Base-by-base conservation (phyloP, 257 asterid genomes). In the Jasminum sambac region DNA sequence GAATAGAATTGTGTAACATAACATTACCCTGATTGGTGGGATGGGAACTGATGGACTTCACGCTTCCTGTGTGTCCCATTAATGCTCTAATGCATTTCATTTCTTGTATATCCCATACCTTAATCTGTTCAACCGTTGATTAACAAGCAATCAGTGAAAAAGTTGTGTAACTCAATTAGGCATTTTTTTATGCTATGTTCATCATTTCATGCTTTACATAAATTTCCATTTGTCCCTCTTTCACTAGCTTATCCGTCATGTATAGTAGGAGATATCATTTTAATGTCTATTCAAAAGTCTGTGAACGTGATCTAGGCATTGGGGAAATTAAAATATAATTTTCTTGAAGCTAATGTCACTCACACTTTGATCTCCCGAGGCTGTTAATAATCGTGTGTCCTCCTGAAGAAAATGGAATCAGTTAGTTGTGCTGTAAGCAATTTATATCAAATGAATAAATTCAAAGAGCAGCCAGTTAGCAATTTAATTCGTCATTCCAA, bases 361-460 rank as follows among this genome's bases (percentile, higher is more conserved):
- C 81, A 89, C 99, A 82, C 90, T 88, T 89, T 91, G 99, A 91
- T 95, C 98, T 39, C 97, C 99, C 17, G 98, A 95, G 69, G 99
- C 98, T 62, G 99, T 88, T 82, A 95, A 71, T 39, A 91, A 68
- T 57, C 72, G 78, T 64, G 86, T 74, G 73, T 91, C 97, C 63
- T 87, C 97, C 97, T 95, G 95, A 69, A 77, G 67, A 75, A 72
- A 57, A 79, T 8, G 30, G 79, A 71, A 12, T 6, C 11, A 66
- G 58, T 62, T 14, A 41, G 71, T 30, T 38, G 46, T 6, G 34
- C 42, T 17, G 66, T 40, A 59, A 69, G 67, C 69, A 70, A 46
- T n/a, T 34, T 19, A 2, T 63, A 30, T 11, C 0, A 12, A 58
- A 67, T 23, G 40, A 61, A 43, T 19, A 21, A 14, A 68, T 14